phyloP scores from a whole-genome alignment of 2,329 filamentous ascomycete species.

The Hymenoscyphus scutula region DNA sequence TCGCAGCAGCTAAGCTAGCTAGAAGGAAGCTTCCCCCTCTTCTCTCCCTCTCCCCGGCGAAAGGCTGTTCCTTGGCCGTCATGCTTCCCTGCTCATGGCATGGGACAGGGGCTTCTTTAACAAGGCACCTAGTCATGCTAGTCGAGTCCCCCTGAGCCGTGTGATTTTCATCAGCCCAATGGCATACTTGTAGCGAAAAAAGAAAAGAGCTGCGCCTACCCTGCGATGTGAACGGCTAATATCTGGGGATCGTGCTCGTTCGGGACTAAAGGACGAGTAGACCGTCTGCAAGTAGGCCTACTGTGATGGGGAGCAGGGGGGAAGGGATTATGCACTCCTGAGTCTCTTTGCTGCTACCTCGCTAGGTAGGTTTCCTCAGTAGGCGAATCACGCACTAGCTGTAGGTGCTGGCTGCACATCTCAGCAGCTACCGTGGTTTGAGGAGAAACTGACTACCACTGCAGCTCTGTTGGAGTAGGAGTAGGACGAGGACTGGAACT shows the following conservation, averaged over 20 bases:
- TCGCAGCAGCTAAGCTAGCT: too few species aligned
- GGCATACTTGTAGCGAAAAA: constrained; percentile 17
- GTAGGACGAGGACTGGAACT: background rate
- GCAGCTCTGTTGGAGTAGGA: background rate
- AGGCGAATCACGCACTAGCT: background rate
- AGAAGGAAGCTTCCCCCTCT: too few species aligned
- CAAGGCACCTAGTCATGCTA: constrained; percentile 6
- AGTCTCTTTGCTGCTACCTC: background rate
- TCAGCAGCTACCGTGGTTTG: background rate
- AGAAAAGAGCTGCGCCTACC: constrained; percentile 18
- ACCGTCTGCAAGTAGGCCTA: background rate
- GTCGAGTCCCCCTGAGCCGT: constrained; percentile 3
- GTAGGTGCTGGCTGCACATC: background rate
- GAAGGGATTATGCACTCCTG: constrained; percentile 4
- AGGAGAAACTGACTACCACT: too few species aligned
- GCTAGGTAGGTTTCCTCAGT: background rate
- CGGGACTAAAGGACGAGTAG: background rate
- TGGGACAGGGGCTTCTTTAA: constrained; percentile 1
- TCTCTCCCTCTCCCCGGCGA: constrained; percentile 2
- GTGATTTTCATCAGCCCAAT: constrained; percentile 24
- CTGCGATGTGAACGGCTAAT: constrained; percentile 25
- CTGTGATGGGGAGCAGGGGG: background rate
- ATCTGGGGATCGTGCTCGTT: constrained; percentile 19
- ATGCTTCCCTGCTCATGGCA: constrained; percentile 7
- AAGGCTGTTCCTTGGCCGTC: constrained; percentile 1